Conservation (phyloP, 139 green algal genomes). For the Tetradesmus obliquus region DNA sequence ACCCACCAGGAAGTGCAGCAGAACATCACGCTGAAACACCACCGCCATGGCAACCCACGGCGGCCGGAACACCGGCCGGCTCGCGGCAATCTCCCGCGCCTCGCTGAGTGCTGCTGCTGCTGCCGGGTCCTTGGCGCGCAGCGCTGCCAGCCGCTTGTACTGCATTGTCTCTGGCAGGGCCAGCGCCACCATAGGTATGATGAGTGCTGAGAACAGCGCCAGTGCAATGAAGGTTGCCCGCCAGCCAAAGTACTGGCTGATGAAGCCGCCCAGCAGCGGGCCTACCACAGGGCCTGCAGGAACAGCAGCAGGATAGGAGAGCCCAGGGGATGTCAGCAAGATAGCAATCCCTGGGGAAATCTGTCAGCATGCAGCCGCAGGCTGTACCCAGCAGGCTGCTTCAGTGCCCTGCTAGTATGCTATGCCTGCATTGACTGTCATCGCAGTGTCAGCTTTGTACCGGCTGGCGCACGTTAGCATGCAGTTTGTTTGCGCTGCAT, state of each 20-base stretch:
- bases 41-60: not conserved
- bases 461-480: no score
- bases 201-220: not conserved
- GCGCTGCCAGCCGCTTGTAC: not conserved
- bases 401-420: not conserved
- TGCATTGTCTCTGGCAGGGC: not conserved
- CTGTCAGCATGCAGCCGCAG: not conserved
- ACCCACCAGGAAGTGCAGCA: not conserved
- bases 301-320: not conserved
- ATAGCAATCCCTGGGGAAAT: no score
- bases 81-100: not conserved
- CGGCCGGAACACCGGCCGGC: not conserved
- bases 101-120: not conserved
- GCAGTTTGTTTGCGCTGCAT: no score
- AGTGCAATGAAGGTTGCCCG: not conserved
- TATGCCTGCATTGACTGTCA: not conserved
- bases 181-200: not conserved
- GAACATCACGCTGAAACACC: not conserved
- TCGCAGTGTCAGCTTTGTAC: no score
- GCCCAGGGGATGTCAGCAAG: no score
- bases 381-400: not conserved
- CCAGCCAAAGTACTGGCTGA: not conserved
- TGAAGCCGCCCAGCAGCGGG: not conserved
- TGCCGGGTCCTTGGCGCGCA: not conserved
- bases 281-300: not conserved